Conservation (phyloP, 129 eudicot species). For the Centella asiatica region DNA sequence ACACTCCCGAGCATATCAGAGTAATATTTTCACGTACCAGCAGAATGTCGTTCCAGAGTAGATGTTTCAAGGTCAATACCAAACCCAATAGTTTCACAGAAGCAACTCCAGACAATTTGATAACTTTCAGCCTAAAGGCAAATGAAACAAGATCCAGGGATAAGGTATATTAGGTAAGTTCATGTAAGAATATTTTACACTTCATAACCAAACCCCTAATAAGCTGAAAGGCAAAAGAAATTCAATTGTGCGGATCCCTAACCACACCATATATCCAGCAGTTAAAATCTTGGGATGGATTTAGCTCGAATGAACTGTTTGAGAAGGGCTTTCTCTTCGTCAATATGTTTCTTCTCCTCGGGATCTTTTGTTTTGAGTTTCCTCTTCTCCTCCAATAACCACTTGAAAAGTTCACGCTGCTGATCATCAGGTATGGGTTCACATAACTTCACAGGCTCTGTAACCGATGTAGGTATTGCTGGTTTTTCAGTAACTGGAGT, state of each 20-base stretch:
- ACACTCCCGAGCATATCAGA: no score
- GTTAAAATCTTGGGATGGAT: slow-evolving; percentile 58
- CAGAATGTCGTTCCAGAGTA: no score
- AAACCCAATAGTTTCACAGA: neutral
- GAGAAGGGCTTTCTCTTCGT: slow-evolving; percentile 85
- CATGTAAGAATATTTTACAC: neutral
- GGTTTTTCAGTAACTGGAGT: slow-evolving; percentile 26
- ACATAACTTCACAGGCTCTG: slow-evolving; percentile 27
- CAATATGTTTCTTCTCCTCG: slow-evolving; percentile 66
- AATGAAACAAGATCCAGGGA: neutral
- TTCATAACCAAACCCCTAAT: neutral
- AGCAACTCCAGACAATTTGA: neutral
- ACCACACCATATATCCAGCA: slow-evolving; percentile 1
- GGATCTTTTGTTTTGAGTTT: slow-evolving; percentile 61
- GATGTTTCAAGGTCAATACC: no score
- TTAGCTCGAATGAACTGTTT: slow-evolving; percentile 81
- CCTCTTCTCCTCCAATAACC: slow-evolving; percentile 93
- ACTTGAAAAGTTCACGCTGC: slow-evolving; percentile 80
- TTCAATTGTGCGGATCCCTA: neutral
- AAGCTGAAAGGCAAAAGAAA: neutral
- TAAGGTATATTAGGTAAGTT: neutral
- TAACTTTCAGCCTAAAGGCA: neutral
- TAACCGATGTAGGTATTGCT: slow-evolving; percentile 16
- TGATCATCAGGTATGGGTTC: slow-evolving; percentile 66
- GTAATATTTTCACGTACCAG: neutral